A percentile compares a stretch with the other conserved stretches of the same genome.
These are phyloP conservation scores for Liquidambar formosana DNA, from an alignment of 164 flowering plant species.

Conservation along the genomic window DNA sequence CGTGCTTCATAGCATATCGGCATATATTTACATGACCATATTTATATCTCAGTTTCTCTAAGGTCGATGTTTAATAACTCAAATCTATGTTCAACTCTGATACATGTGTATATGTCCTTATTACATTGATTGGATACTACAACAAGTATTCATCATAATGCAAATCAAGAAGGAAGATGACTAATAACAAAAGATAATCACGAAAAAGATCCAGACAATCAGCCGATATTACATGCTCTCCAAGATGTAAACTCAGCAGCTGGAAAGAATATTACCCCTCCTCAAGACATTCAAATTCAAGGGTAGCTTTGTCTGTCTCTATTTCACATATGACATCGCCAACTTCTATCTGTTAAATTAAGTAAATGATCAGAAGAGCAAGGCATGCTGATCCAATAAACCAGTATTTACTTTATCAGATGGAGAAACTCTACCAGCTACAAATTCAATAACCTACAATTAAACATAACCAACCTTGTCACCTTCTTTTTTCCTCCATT, in stretches of 20 bases:
- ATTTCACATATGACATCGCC: conserved; percentile 97
- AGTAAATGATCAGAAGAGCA: conserved; percentile 14
- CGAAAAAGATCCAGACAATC: neutral
- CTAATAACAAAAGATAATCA: no score
- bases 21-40: no score
- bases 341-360: conserved; percentile 73
- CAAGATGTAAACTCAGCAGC: neutral
- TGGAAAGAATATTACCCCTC: conserved; percentile 68
- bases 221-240: neutral
- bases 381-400: neutral
- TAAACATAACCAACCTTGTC: conserved; percentile 58
- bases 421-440: neutral
- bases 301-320: conserved; percentile 96
- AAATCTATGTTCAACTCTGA: no score
- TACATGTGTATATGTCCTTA: no score
- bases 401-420: neutral
- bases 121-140: no score
- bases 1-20: no score
- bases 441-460: neutral
- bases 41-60: no score
- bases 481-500: conserved; percentile 90
- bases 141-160: no score
- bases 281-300: conserved; percentile 91
- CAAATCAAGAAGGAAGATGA: no score
- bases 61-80: no score